These are phyloP conservation scores for Asclepias syriaca DNA, from an alignment of 257 asterid species.

Conservation along the genomic window DNA sequence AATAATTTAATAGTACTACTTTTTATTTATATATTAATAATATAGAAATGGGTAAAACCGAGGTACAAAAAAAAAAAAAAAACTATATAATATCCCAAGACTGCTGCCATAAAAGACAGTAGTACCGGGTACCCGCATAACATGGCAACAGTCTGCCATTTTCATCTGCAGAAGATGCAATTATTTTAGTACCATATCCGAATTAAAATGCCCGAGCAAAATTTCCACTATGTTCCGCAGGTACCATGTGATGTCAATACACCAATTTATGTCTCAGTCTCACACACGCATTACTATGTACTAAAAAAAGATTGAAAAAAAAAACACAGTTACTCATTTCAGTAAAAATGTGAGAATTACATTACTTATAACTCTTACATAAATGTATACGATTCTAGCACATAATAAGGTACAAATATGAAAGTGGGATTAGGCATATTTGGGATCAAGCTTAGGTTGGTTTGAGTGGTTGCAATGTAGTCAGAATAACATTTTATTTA, in stretches of 20 bases:
- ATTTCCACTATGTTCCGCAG: not conserved
- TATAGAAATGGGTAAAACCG: no score
- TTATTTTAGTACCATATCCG: not conserved
- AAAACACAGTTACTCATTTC: not conserved
- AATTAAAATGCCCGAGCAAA: not conserved
- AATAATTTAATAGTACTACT: no score
- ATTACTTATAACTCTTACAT: no score
- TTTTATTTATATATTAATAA: no score
- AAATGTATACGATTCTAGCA: no score
- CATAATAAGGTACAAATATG: no score
- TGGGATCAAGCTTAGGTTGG: no score
- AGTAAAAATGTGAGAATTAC: no score
- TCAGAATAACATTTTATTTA: no score
- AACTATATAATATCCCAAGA: not conserved
- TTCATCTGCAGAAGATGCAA: slow-evolving; percentile 17
- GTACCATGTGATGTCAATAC: not conserved
- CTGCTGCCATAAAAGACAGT: not conserved
- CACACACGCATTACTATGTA: not conserved
- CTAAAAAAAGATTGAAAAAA: not conserved
- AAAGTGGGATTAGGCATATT: no score
- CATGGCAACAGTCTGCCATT: slow-evolving; percentile 27
- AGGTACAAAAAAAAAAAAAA: no score
- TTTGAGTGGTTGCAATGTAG: no score
- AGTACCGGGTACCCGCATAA: slow-evolving; percentile 15
- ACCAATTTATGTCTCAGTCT: not conserved